Conservation (phyloP, 495 filamentous ascomycete genomes). For the Xeromyces bisporus region DNA sequence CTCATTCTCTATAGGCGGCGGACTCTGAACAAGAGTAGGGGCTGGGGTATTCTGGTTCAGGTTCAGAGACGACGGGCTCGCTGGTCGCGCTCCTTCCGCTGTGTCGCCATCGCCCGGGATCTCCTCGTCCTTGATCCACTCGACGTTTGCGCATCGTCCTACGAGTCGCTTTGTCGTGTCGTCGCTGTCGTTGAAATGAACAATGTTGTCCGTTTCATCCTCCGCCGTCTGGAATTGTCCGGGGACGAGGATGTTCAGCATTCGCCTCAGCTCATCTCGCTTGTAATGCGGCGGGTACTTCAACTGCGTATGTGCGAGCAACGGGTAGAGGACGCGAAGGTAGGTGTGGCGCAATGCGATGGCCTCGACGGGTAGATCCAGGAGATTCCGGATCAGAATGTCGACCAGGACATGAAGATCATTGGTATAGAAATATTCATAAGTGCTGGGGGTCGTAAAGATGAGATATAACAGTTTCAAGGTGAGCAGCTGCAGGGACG, state of each 20-base stretch:
- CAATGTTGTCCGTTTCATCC: slow-evolving; percentile 29
- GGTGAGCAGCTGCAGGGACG: slow-evolving; percentile 81
- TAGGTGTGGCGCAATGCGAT: slow-evolving; percentile 85
- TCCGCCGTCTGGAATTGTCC: slow-evolving; percentile 22
- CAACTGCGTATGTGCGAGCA: slow-evolving; percentile 82
- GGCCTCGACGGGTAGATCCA: slow-evolving; percentile 76
- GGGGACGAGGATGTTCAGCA: slow-evolving; percentile 48
- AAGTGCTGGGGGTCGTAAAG: slow-evolving; percentile 77
- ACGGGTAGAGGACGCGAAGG: slow-evolving; percentile 80
- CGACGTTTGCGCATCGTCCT: slow-evolving; percentile 61
- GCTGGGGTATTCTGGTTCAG: slow-evolving; percentile 2
- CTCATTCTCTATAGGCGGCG: slow-evolving; percentile 5
- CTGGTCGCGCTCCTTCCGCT: no score
- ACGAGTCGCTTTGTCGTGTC: slow-evolving; percentile 78
- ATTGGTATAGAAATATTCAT: slow-evolving; percentile 98
- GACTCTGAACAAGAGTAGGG: slow-evolving; percentile 1
- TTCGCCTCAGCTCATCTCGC: slow-evolving; percentile 58
- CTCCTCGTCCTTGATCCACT: slow-evolving; percentile 49
- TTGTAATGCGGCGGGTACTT: slow-evolving; percentile 79
- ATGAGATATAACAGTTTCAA: slow-evolving; percentile 89
- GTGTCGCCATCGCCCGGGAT: no score
- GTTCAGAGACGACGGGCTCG: no score
- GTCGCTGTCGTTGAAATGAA: slow-evolving; percentile 81
- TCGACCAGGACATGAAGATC: slow-evolving; percentile 88
- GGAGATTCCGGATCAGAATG: slow-evolving; percentile 86